These are phyloP conservation scores for Aphanomyces cochlioides DNA, from an alignment of 352 stramenopile genomes.

Conservation along the genomic window DNA sequence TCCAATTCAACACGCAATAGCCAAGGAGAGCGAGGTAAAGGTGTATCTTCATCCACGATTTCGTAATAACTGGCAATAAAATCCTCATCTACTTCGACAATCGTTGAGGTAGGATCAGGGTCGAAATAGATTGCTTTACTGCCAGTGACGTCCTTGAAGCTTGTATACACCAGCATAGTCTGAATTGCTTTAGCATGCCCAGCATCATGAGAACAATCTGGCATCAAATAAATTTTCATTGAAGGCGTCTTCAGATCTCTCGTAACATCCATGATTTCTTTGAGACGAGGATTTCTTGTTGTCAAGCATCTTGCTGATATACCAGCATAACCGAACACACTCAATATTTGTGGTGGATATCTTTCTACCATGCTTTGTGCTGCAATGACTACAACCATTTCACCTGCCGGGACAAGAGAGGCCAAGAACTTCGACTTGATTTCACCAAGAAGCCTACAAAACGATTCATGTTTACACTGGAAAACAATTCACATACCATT, in stretches of 20 bases:
- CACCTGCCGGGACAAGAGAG: constrained; percentile 93
- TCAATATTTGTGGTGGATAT: constrained; percentile 99
- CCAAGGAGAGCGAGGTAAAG: constrained; percentile 94
- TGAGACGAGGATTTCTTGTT: constrained; percentile 97
- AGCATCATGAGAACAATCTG: constrained; percentile 82
- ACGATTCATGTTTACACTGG: background rate
- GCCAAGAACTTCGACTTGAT: constrained; percentile 97
- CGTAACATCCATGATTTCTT: constrained; percentile 99
- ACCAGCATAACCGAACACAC: constrained; percentile 99
- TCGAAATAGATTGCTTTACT: constrained; percentile 99
- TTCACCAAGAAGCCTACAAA: constrained; percentile 86
- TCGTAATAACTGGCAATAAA: constrained; percentile 98
- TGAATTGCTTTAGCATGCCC: constrained; percentile 90
- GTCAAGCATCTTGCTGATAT: constrained; percentile 99
- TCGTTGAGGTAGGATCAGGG: constrained; percentile 95
- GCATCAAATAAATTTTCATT: constrained; percentile 94
- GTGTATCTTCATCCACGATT: constrained; percentile 95
- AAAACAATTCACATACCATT: constrained; percentile 14
- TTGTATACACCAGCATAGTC: constrained; percentile 96
- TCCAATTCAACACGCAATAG: constrained; percentile 98
- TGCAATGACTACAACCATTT: constrained; percentile 98
- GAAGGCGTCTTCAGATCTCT: constrained; percentile 97
- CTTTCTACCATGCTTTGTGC: constrained; percentile 99
- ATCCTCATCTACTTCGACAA: constrained; percentile 96
- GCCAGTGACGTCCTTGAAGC: constrained; percentile 93